Conservation (phyloP, 352 stramenopile species). For the Phytophthora cryptogea region DNA sequence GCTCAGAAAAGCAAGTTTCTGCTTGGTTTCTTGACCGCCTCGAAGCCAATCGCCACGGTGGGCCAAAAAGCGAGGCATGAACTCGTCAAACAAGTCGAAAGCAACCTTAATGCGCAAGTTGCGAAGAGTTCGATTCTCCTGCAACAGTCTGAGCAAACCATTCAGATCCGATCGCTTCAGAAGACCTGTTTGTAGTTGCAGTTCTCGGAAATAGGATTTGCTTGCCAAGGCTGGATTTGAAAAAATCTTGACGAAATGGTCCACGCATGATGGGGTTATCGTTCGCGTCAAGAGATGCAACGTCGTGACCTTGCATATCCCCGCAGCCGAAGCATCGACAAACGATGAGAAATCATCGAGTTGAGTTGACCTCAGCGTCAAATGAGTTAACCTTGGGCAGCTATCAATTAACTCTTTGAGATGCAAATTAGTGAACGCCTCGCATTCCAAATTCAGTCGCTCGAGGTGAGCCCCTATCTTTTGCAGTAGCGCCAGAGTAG, state of each 20-base stretch:
- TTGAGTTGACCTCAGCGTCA: constrained; percentile 15
- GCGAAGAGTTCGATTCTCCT: constrained; percentile 24
- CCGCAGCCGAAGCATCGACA: constrained; percentile 13
- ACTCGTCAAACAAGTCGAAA: constrained; percentile 32
- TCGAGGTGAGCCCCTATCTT: constrained; percentile 15
- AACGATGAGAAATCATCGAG: constrained; percentile 25
- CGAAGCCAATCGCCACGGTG: constrained; percentile 24
- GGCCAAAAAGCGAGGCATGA: constrained; percentile 22
- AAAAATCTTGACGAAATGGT: constrained; percentile 14
- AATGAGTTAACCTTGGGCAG: constrained; percentile 22
- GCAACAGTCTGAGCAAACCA: constrained; percentile 14
- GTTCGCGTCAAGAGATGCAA: constrained; percentile 20
- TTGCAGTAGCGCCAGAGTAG: constrained; percentile 18
- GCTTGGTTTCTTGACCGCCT: constrained; percentile 13
- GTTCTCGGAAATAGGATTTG: constrained; percentile 9
- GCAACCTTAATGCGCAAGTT: constrained; percentile 27
- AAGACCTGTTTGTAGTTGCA: constrained; percentile 21
- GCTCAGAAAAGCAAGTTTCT: constrained; percentile 25
- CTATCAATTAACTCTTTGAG: constrained; percentile 13
- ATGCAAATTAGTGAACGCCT: constrained; percentile 19
- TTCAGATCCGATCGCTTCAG: constrained; percentile 15
- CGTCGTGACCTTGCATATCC: constrained; percentile 14
- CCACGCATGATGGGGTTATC: constrained; percentile 15
- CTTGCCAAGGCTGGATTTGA: constrained; percentile 6
- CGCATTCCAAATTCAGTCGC: constrained; percentile 21